Base-by-base conservation (phyloP, 2,329 filamentous ascomycete species). In the Aphanocladium album region DNA sequence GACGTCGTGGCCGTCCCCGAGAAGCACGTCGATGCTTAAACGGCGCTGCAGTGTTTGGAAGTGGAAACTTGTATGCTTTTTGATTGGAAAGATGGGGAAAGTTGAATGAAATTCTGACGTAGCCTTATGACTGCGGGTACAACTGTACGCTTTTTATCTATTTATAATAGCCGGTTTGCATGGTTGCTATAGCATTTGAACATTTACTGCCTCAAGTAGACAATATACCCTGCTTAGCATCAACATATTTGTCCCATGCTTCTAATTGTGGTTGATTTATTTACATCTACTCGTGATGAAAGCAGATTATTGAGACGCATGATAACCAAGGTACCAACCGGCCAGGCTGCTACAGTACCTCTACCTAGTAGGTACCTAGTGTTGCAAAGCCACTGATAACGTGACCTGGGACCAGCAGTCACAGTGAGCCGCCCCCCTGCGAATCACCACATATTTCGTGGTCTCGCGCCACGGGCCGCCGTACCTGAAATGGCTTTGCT, bases 1-100 rank as follows among this genome's bases (percentile, higher is more conserved):
- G 90, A 96, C 66, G 88, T 96, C 16, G 71, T 74, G 14, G 70
- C 52, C 11, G 35, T 47, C 4, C 60, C 47, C 3, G 57, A 49
- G 50, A 60, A 62, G 45, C 39, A 33, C 16, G 14, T 43, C 3
- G 50, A 55, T 25, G 59, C 43, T 37, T 49, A 56, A 46, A 33
- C 8, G 17, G 33, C 30, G 47, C 21, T 19, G 6, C 5, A 17
- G 30, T 30, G 30, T 5, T 23, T 25, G 21, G 16, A 52, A 8
- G 33, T 39, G 6, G 30, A 14, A 35, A 25, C 21, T 49, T 57
- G 43, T 57, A 41, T 39, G 23, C 14, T 57, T 47, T 33, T 35
- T 5, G 2, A 25, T 21, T 39, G 54, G 33, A 57, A 55, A 56
- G 43, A 37, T 16, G 16, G 37, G 43, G 54, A 21, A 41, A 11